Conservation (phyloP, 1,284 basidiomycete species). For the Sporisorium iseilematis-ciliati region DNA sequence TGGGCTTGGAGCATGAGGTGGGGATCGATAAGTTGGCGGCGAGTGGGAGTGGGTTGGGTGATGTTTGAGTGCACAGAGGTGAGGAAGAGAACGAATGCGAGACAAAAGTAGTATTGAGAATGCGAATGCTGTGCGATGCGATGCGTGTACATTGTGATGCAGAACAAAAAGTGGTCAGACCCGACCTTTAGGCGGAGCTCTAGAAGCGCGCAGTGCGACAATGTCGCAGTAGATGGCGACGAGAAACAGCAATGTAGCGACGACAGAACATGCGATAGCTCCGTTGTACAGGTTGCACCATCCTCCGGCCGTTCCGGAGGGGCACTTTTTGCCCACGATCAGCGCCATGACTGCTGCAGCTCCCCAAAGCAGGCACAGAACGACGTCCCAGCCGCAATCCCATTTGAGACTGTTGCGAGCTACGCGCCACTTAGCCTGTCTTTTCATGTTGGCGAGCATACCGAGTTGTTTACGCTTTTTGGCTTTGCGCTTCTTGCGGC, state of each 20-base stretch:
- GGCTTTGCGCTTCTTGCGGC: constrained; percentile 30
- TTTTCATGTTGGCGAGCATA: constrained; percentile 48
- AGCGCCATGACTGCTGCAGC: constrained; percentile 47
- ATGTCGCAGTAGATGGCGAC: constrained; percentile 51
- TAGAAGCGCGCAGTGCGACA: constrained; percentile 33
- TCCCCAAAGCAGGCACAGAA: constrained; percentile 51
- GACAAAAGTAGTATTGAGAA: not conserved
- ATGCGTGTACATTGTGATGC: not conserved
- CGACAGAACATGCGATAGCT: constrained; percentile 51
- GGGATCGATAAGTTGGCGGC: constrained; percentile 37
- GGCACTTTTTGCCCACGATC: constrained; percentile 48
- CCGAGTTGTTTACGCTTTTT: constrained; percentile 22
- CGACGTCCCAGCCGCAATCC: constrained; percentile 47
- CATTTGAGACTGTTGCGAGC: constrained; percentile 52
- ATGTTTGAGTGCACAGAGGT: constrained; percentile 5
- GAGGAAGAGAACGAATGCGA: not conserved
- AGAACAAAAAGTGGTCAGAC: not conserved
- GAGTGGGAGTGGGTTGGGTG: constrained; percentile 24
- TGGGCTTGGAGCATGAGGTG: constrained; percentile 50
- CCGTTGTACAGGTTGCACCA: constrained; percentile 61
- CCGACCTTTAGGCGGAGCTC: constrained; percentile 34
- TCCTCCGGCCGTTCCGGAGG: constrained; percentile 36
- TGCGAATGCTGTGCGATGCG: constrained; percentile 5
- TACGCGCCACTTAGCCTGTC: constrained; percentile 46
- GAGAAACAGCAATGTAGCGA: constrained; percentile 29